phyloP scores from a whole-genome alignment of 1,284 basidiomycete species.

The Anthracocystis setariae region DNA sequence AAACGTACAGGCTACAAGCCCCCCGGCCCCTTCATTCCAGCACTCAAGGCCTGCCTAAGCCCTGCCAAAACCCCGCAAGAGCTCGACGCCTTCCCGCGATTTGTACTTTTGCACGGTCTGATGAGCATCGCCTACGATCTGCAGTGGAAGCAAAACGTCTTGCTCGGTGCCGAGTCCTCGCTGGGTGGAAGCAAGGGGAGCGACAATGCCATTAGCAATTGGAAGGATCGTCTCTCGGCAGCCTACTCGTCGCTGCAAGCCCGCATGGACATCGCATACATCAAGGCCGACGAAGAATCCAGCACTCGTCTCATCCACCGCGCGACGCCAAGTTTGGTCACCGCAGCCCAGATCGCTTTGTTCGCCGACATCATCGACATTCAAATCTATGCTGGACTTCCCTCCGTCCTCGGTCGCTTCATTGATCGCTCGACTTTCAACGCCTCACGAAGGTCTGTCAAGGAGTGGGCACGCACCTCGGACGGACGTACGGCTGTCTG shows the following conservation, averaged over 20 bases:
- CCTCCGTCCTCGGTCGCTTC: slow-evolving; percentile 56
- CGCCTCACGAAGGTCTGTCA: slow-evolving; percentile 41
- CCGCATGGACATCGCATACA: slow-evolving; percentile 50
- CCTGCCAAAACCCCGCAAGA: slow-evolving; percentile 50
- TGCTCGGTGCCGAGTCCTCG: slow-evolving; percentile 47
- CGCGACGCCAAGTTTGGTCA: slow-evolving; percentile 48
- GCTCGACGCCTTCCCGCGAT: slow-evolving; percentile 50
- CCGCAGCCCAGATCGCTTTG: slow-evolving; percentile 50
- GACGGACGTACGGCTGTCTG: slow-evolving; percentile 50
- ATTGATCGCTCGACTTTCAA: slow-evolving; percentile 55
- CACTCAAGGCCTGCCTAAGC: slow-evolving; percentile 50
- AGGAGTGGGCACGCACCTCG: slow-evolving; percentile 51
- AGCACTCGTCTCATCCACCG: slow-evolving; percentile 45
- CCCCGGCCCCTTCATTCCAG: slow-evolving; percentile 46
- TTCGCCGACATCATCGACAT: slow-evolving; percentile 56
- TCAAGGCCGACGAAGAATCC: slow-evolving; percentile 50
- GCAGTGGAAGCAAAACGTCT: slow-evolving; percentile 56
- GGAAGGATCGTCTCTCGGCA: slow-evolving; percentile 46
- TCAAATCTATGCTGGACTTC: slow-evolving; percentile 55
- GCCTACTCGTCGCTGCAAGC: slow-evolving; percentile 47
- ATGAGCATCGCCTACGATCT: slow-evolving; percentile 59
- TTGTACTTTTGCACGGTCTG: slow-evolving; percentile 53
- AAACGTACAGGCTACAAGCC: slow-evolving; percentile 45
- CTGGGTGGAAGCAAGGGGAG: slow-evolving; percentile 23
- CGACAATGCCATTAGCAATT: slow-evolving; percentile 43